phyloP scores from a whole-genome alignment of 495 filamentous ascomycete species.

The Neurospora discreta region DNA sequence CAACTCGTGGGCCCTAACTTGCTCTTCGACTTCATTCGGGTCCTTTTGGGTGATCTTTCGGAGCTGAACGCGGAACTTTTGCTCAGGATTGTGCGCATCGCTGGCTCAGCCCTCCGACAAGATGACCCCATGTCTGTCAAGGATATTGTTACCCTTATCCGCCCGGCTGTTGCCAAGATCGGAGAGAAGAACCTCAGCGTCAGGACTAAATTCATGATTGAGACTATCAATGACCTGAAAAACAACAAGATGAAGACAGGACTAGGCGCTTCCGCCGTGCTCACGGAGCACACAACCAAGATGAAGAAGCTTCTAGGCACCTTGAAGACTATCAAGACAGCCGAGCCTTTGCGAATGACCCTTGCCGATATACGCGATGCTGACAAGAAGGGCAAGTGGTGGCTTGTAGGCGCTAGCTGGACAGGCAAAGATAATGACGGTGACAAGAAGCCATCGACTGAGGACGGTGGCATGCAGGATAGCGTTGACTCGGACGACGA shows the following conservation, averaged over 20 bases:
- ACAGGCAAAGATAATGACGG: conserved; percentile 30
- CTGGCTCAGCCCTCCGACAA: conserved; percentile 71
- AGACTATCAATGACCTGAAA: conserved; percentile 86
- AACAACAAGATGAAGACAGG: conserved; percentile 83
- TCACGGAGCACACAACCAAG: conserved; percentile 64
- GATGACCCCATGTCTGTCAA: conserved; percentile 88
- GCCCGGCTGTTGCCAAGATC: conserved; percentile 51
- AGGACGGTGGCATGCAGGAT: conserved; percentile 27
- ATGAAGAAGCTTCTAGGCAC: conserved; percentile 77
- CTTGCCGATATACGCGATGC: conserved; percentile 70
- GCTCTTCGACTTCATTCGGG: conserved; percentile 79
- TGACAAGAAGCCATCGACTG: conserved; percentile 8
- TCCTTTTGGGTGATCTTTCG: conserved; percentile 62
- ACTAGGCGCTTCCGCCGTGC: conserved; percentile 46
- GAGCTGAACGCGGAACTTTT: conserved; percentile 90
- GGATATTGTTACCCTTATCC: conserved; percentile 75
- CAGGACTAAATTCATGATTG: conserved; percentile 95
- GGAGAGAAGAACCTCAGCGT: conserved; percentile 67
- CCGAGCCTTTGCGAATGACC: conserved; percentile 71
- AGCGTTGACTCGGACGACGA: conserved; percentile 20
- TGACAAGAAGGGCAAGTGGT: conserved; percentile 91
- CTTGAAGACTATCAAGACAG: conserved; percentile 59
- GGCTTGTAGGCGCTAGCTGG: conserved; percentile 92
- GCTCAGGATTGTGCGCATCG: conserved; percentile 69
- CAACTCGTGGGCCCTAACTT: conserved; percentile 72